phyloP scores from a whole-genome alignment of 768 basidiomycete genomes.

The Termitomyces sp. region DNA sequence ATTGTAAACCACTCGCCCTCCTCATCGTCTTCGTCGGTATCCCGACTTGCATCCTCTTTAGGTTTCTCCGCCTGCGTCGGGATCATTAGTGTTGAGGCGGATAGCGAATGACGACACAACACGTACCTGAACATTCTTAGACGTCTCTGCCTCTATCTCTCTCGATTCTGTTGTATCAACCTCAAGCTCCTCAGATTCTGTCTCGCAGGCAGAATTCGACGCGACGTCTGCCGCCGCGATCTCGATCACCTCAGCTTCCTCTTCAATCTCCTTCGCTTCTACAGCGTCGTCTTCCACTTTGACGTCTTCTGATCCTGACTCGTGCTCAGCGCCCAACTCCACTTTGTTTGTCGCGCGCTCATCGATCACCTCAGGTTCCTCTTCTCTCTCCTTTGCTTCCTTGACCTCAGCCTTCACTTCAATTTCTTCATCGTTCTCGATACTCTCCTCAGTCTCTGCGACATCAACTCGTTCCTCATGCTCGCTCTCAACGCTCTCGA shows the following conservation, averaged over 20 bases:
- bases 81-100: not conserved
- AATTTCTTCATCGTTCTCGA: too few species aligned
- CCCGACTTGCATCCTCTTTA: not conserved
- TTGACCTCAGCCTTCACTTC: too few species aligned
- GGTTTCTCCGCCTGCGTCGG: not conserved
- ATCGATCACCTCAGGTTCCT: not conserved
- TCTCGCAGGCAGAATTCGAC: too few species aligned
- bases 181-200: too few species aligned
- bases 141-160: not conserved
- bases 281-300: not conserved
- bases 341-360: too few species aligned
- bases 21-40: not conserved
- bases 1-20: not conserved
- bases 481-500: too few species aligned
- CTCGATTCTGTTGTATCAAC: not conserved
- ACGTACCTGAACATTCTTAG: not conserved
- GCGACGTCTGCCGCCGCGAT: too few species aligned
- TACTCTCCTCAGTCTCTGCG: too few species aligned
- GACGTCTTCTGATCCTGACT: not conserved
- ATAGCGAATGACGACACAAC: too few species aligned
- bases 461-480: too few species aligned
- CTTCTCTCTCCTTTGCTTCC: too few species aligned
- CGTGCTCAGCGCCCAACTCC: not conserved
- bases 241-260: too few species aligned
- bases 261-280: not conserved